Percentiles rank a stretch among this genome's conserved stretches.
Evolutionary conservation across 768 basidiomycete species (phyloP).

Genomic region (Mycena sanguinolenta): DNA sequence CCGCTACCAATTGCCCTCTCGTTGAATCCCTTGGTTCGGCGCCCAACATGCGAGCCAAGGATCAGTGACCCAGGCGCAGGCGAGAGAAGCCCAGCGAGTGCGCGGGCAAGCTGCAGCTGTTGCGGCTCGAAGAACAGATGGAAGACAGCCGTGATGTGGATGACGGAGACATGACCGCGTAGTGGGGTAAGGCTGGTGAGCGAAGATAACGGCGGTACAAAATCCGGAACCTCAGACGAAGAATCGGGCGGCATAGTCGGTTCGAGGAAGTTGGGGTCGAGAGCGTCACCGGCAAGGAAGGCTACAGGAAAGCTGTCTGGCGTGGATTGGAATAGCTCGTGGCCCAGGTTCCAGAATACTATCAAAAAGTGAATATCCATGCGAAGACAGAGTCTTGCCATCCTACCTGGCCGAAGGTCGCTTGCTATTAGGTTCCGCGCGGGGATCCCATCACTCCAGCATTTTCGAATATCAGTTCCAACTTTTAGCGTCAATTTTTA

Average conservation of each 20-base stretch:
- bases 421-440: conserved; percentile 52
- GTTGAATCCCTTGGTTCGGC: conserved; percentile 47
- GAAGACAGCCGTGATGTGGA: conserved; percentile 56
- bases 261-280: conserved; percentile 61
- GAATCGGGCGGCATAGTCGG: conserved; percentile 44
- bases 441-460: conserved; percentile 57
- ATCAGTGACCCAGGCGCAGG: conserved; percentile 51
- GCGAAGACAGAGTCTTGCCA: no score
- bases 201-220: conserved; percentile 41
- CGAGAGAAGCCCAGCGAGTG: conserved; percentile 48
- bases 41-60: conserved; percentile 54
- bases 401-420: conserved; percentile 51
- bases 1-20: conserved; percentile 11
- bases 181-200: conserved; percentile 60
- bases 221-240: conserved; percentile 35
- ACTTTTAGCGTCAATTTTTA: conserved; percentile 41
- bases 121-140: conserved; percentile 52
- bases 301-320: conserved; percentile 65
- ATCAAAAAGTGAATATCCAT: not conserved
- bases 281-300: conserved; percentile 69
- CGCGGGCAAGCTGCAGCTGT: conserved; percentile 47
- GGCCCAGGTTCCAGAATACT: conserved; percentile 76
- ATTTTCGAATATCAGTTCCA: conserved; percentile 56
- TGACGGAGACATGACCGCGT: conserved; percentile 61
- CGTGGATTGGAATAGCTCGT: conserved; percentile 69